Base-by-base conservation (phyloP, 2,329 filamentous ascomycete species). In the Verticillium dahliae region DNA sequence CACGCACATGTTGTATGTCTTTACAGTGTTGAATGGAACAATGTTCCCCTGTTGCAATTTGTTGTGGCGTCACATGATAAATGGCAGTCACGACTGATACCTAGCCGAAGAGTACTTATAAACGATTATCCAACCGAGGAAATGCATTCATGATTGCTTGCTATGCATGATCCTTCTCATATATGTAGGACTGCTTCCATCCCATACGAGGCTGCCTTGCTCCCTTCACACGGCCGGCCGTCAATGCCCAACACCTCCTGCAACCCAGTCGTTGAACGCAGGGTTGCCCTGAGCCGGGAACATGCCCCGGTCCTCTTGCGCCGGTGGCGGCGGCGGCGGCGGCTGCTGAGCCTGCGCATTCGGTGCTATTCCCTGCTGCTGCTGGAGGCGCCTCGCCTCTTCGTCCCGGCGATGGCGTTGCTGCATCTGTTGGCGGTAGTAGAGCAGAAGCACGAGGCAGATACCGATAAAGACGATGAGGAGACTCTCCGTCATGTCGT, bases 401-500 rank as follows among this genome's bases (percentile, higher is more conserved):
- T 79, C 73, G 18, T 70, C 69, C 58, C 76, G 72, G 56, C 74
- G 75, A 59, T 82, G 80, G 35, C 78, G 81, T 66, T 88, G 80
- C 70, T 91, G 89, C 63, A 86, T 80, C 70, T 86, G 87, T 65
- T 91, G 88, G 22, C 91, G 81, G 73, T 95, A 94, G 74, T 92
- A 96, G 15, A 98, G 82, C 37, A 98, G 78, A 59, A 90, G 85
- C 0, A 90, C 86, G 60, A 98, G 80, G 1, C 87, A 86, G 14
- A 87, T 86, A 0, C 90, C 88, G 14, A 98, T 78, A 1, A 85
- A 88, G 14, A 97, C 80, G 64, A 99, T 96, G 55, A 96, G 79
- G 31, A 97, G 75, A 54, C 90, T 94, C 74, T 98, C 95, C 11
- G 97, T 62, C 15, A 97, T 78, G 13, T 91, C 90, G 56, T 92